Conservation (phyloP, 176 grass and related monocot genomes). For the Oryza meridionalis region DNA sequence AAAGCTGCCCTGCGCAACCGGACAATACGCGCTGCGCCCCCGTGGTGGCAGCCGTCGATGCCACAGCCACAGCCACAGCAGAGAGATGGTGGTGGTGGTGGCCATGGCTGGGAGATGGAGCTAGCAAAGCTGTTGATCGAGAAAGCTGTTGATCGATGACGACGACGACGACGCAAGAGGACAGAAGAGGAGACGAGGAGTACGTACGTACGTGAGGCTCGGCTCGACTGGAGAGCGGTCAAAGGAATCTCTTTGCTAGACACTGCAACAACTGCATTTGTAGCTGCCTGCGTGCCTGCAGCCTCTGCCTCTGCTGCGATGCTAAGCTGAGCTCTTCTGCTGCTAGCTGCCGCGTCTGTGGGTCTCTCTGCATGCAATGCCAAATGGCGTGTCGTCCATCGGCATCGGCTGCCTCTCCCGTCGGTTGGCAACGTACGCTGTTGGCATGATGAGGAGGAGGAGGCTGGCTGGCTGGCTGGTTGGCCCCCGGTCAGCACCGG, state of each 20-base stretch:
- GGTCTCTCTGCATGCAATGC: slow-evolving; percentile 8
- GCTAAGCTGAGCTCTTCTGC: not conserved
- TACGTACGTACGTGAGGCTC: slow-evolving; percentile 1
- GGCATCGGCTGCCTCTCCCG: not conserved
- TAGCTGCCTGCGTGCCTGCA: not conserved
- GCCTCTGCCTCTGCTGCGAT: not conserved
- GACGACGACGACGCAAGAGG: slow-evolving; percentile 2
- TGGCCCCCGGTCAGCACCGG: no score
- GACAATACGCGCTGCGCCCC: not conserved
- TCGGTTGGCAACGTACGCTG: not conserved
- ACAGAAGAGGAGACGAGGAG: not conserved
- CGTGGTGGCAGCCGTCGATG: not conserved
- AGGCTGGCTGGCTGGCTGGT: no score
- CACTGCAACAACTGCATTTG: slow-evolving; percentile 7
- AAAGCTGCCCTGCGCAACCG: not conserved
- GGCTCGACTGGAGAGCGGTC: slow-evolving; percentile 29
- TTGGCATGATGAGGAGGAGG: not conserved
- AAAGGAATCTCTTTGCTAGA: slow-evolving; percentile 35
- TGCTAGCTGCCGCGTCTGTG: not conserved
- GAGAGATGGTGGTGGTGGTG: not conserved
- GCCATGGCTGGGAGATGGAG: not conserved
- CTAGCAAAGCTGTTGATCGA: not conserved
- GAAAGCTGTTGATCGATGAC: slow-evolving; percentile 20
- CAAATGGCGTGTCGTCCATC: slow-evolving; percentile 38
- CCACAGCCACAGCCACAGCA: not conserved